Conservation (phyloP, 345 rosid genomes). For the Conringia planisiliqua region DNA sequence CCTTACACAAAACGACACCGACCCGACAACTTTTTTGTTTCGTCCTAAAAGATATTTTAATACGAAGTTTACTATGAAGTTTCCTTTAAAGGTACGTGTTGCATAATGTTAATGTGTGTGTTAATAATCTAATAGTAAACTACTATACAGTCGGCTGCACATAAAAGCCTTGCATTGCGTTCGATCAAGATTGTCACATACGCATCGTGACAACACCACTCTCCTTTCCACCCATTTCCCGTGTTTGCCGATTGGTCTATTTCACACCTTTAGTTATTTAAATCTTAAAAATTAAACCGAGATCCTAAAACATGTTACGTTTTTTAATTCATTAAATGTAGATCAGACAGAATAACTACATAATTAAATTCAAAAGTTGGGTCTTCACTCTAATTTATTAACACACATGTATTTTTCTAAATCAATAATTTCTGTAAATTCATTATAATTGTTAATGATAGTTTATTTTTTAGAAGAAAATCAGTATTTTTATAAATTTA, state of each 20-base stretch:
- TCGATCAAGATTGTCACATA: conserved; percentile 15
- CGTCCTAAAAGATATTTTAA: conserved; percentile 3
- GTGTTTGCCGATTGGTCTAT: conserved; percentile 13
- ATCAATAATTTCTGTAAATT: too few relatives aligned
- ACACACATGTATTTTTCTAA: background rate
- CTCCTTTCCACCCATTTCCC: conserved; percentile 1
- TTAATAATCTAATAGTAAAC: background rate
- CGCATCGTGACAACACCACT: conserved; percentile 22
- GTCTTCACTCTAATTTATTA: background rate
- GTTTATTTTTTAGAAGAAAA: too few relatives aligned
- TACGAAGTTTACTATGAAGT: background rate
- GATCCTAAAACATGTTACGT: background rate
- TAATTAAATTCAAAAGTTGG: too few relatives aligned
- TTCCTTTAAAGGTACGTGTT: background rate
- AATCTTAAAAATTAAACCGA: background rate
- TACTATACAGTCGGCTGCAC: background rate
- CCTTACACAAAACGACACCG: conserved; percentile 20
- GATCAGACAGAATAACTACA: background rate
- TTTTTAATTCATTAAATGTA: background rate
- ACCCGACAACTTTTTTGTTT: conserved; percentile 21
- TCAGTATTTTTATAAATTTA: too few relatives aligned
- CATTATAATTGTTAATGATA: too few relatives aligned
- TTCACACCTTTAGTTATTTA: background rate
- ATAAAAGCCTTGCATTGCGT: conserved; percentile 22
- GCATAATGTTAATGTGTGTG: conserved; percentile 5